Base-by-base conservation (phyloP, 441 rosid genomes). In the Erodium texanum region DNA sequence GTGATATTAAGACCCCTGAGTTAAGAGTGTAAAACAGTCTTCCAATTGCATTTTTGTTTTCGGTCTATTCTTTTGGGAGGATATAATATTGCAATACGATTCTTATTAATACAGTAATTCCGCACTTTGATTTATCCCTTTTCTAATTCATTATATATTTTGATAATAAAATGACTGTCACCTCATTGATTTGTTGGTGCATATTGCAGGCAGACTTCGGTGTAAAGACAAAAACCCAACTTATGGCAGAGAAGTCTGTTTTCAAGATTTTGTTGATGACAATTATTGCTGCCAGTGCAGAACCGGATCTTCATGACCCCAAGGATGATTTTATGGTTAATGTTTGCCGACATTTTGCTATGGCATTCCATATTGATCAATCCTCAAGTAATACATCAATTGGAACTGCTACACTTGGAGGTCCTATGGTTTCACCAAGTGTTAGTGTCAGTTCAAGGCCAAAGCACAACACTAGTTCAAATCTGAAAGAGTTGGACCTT, bases 181-280 rank as follows among this genome's bases (percentile, higher is more conserved):
- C 19, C 3, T 69, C 65, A 34, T 68, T 16, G 65, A 68, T 18
- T 54, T 32, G 2, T 59, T 8, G 61, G 34, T 54, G 29, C 54
- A 52, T 65, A 50, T 71, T 75, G 82, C 96, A 95, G 99, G 94
- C 86, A 64, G 98, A 95, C 76, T 79, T 92, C 66, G 98, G 99
- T 70, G 90, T 92, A 70, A 95, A 95, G 89, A 95, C 98, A 50
- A 95, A 95, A 89, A 89, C 99, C 63, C 99, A 95, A 74, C 93
- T 95, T 72, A 75, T 90, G 78, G 99, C 99, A 70, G 99, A 95
- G 83, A 95, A 89, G 79, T 92, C 98, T 1, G 96, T 95, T 82
- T 92, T 95, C 80, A 95, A 95, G 92, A 86, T 79, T 75, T 77
- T 95, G 52, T 79, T 95, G 62, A 82, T 84, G 85, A 90, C 99